phyloP scores from a whole-genome alignment of 2,329 filamentous ascomycete genomes.

The Massarina eburnea region DNA sequence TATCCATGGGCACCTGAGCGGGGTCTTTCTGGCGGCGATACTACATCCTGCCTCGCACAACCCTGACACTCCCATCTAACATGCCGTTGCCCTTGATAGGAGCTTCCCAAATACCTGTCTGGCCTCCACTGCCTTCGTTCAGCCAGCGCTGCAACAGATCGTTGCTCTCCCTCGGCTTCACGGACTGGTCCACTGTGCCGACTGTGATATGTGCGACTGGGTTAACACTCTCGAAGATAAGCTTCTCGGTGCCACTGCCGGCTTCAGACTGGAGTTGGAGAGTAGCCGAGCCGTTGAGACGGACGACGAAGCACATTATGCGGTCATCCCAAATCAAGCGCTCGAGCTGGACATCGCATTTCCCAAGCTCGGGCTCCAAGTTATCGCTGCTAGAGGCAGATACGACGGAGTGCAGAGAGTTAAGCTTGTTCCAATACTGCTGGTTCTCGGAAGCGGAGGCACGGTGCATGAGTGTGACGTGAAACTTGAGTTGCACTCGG shows the following conservation, averaged over 20 bases:
- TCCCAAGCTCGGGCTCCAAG: conserved; percentile 59
- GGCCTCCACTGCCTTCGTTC: conserved; percentile 55
- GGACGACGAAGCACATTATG: conserved; percentile 88
- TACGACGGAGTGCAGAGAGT: conserved; percentile 53
- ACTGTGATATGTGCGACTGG: conserved; percentile 83
- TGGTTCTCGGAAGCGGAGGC: conserved; percentile 62
- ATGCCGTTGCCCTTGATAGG: conserved; percentile 58
- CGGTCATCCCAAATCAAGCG: conserved; percentile 79
- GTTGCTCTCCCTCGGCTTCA: conserved; percentile 97
- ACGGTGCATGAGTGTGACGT: conserved; percentile 91
- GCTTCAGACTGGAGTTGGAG: conserved; percentile 20
- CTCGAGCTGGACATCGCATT: conserved; percentile 64
- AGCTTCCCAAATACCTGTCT: conserved; percentile 58
- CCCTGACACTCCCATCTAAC: conserved; percentile 57
- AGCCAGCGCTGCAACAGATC: conserved; percentile 77
- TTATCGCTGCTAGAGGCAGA: conserved; percentile 38
- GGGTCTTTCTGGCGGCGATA: not conserved
- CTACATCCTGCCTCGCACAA: conserved; percentile 38
- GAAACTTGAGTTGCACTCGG: conserved; percentile 82
- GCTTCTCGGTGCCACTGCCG: conserved; percentile 49
- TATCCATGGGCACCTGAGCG: no score
- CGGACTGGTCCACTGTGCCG: conserved; percentile 70
- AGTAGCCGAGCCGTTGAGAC: conserved; percentile 46
- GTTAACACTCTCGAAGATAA: conserved; percentile 67
- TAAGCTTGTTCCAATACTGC: conserved; percentile 76